Base-by-base conservation (phyloP, 2,329 filamentous ascomycete species). In the Penicillium sp. region DNA sequence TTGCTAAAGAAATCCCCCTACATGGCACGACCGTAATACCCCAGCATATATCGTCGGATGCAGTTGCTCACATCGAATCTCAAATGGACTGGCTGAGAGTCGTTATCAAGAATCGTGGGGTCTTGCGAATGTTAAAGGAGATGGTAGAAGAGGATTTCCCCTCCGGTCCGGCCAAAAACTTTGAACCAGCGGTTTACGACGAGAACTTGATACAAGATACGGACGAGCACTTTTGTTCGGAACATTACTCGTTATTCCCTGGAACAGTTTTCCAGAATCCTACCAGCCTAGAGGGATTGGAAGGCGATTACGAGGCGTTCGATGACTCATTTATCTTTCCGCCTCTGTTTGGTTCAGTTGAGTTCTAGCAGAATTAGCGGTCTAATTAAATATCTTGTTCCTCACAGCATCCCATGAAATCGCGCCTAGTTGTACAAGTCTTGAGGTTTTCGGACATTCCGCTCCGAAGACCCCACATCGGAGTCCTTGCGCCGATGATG, bases 91-190 rank as follows among this genome's bases (percentile, higher is more conserved):
- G 43, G 2, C 32, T 59, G n/a, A 34, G 17, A 2, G 44, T 43
- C 3, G 42, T 57, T 10, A 48, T 56, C 18, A 54, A 52, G 40
- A 56, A 55, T 21, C 40, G 46, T 15, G 51, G 44, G 12, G 49
- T 57, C 9, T 30, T 56, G 23, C 52, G 56, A 7, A 59, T 57
- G 54, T 36, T 57, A 23, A 26, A 32, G 3, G 54, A 57, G 43
- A 55, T 57, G 30, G 33, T 36, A 1, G 43, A 34, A 13, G 51
- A 59, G 18, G 48, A 57, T 17, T 59, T 54, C 18, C 54, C 46
- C 20, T 40, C 41, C 17, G 46, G 29, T 30, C 33, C 42, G 3
- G 15, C 12, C 9, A 24, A 37, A 27, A 18, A 39, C 23, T 9
- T 17, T 26, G 15, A 29, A 12, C 20, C 18, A 39, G 13, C 18